phyloP scores from a whole-genome alignment of 257 asterid genomes.

The Cordia subcordata region DNA sequence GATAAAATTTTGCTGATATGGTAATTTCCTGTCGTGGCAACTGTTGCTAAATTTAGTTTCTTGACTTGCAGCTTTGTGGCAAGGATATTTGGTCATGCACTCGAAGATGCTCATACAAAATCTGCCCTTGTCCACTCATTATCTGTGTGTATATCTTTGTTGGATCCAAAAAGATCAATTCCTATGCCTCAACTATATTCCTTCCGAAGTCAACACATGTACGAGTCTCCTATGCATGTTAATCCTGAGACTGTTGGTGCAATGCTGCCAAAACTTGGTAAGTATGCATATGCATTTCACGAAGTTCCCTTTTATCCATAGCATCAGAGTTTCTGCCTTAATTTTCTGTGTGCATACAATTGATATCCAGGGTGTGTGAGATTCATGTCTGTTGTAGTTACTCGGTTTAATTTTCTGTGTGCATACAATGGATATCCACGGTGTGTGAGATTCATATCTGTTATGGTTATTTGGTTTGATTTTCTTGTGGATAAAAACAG shows the following conservation, averaged over 20 bases:
- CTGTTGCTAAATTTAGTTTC: constrained; percentile 3
- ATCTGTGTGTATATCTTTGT: constrained; percentile 77
- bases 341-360: no score
- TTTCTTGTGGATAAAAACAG: no score
- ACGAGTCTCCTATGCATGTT: constrained; percentile 68
- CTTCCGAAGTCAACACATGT: constrained; percentile 67
- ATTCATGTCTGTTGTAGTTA: no score
- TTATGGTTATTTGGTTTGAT: no score
- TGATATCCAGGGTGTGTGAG: no score
- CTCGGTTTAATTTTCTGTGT: no score
- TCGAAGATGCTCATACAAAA: constrained; percentile 69
- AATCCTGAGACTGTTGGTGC: constrained; percentile 88
- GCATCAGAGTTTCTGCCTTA: no score
- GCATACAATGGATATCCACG: no score
- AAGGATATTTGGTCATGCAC: constrained; percentile 87
- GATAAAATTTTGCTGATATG: not conserved
- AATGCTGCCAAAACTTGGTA: constrained; percentile 95
- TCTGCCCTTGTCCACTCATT: constrained; percentile 85
- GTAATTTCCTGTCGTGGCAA: not conserved
- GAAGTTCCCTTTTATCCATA: no score
- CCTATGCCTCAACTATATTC: constrained; percentile 72
- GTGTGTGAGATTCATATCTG: no score
- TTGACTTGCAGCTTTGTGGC: constrained; percentile 66
- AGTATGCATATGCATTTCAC: not conserved
- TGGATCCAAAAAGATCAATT: constrained; percentile 89